phyloP scores from a whole-genome alignment of 1,139 yeast genomes.

The Saccharomyces hybrid region DNA sequence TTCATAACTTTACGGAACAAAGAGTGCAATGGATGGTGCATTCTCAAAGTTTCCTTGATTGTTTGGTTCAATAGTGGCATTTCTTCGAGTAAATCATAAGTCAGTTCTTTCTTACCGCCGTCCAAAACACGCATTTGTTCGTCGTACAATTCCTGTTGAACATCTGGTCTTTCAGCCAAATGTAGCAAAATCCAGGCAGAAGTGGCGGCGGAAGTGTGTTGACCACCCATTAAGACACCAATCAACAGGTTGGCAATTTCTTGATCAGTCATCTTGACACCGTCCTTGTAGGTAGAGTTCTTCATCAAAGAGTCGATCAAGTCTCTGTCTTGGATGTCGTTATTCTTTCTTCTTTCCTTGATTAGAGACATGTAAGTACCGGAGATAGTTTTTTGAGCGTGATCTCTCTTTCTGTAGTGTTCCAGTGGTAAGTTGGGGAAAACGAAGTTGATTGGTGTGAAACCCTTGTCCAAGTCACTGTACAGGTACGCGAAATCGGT shows the following conservation, averaged over 20 bases:
- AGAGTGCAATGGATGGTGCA: constrained; percentile 95
- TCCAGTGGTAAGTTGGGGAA: constrained; percentile 92
- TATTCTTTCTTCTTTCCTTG: constrained; percentile 58
- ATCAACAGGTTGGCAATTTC: constrained; percentile 90
- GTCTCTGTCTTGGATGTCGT: constrained; percentile 79
- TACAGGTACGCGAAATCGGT: constrained; percentile 78
- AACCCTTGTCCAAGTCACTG: constrained; percentile 91
- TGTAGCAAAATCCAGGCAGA: constrained; percentile 92
- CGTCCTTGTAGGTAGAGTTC: constrained; percentile 82
- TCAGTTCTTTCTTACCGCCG: constrained; percentile 49
- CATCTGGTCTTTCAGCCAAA: constrained; percentile 74
- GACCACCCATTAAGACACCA: constrained; percentile 98
- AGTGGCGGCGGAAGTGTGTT: constrained; percentile 94
- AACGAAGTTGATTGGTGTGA: constrained; percentile 91
- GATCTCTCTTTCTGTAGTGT: constrained; percentile 73
- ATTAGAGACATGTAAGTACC: constrained; percentile 74
- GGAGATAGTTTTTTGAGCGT: constrained; percentile 78
- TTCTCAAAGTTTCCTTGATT: constrained; percentile 86
- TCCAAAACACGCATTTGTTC: constrained; percentile 66
- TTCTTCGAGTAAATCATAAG: constrained; percentile 75
- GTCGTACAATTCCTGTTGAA: constrained; percentile 69
- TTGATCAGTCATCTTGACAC: constrained; percentile 86
- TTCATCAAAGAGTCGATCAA: constrained; percentile 83
- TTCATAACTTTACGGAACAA: constrained; percentile 85
- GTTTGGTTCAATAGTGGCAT: constrained; percentile 75